phyloP scores from a whole-genome alignment of 2,329 filamentous ascomycete species.

The Alternaria sp. region DNA sequence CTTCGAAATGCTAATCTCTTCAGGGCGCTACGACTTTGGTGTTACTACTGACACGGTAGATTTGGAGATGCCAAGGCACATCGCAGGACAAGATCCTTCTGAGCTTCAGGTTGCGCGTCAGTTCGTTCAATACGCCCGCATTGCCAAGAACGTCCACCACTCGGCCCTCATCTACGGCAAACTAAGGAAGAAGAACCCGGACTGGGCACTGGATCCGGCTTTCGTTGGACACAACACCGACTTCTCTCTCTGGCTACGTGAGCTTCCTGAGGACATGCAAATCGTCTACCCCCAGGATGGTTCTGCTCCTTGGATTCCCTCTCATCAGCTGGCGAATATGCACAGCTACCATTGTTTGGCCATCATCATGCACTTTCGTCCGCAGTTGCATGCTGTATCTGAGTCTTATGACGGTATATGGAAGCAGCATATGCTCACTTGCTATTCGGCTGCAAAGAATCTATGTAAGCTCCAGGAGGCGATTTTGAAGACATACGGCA shows the following conservation, averaged over 20 bases:
- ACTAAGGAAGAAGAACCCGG: constrained; percentile 77
- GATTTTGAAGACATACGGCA: constrained; percentile 77
- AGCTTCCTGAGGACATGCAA: constrained; percentile 80
- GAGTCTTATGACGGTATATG: constrained; percentile 81
- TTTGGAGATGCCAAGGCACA: constrained; percentile 70
- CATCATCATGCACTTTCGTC: constrained; percentile 86
- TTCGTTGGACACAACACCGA: constrained; percentile 81
- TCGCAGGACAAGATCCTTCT: constrained; percentile 73
- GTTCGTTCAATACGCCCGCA: constrained; percentile 80
- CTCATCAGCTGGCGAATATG: constrained; percentile 87
- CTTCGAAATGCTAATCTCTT: constrained; percentile 15
- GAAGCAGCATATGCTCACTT: constrained; percentile 88
- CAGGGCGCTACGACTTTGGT: constrained; percentile 76
- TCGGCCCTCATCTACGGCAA: constrained; percentile 80
- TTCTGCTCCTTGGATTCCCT: constrained; percentile 83
- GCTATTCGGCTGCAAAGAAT: constrained; percentile 83
- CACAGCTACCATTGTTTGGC: constrained; percentile 89
- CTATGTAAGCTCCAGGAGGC: constrained; percentile 89
- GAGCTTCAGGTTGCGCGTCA: constrained; percentile 84
- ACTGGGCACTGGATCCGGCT: constrained; percentile 87
- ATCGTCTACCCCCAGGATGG: constrained; percentile 81
- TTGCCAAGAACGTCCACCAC: constrained; percentile 78
- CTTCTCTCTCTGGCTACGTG: constrained; percentile 78
- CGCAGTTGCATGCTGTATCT: constrained; percentile 78
- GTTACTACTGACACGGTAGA: constrained; percentile 81